Evolutionary conservation across 2,329 filamentous ascomycete genomes (phyloP).

Genomic region (Mariannaea sp.): DNA sequence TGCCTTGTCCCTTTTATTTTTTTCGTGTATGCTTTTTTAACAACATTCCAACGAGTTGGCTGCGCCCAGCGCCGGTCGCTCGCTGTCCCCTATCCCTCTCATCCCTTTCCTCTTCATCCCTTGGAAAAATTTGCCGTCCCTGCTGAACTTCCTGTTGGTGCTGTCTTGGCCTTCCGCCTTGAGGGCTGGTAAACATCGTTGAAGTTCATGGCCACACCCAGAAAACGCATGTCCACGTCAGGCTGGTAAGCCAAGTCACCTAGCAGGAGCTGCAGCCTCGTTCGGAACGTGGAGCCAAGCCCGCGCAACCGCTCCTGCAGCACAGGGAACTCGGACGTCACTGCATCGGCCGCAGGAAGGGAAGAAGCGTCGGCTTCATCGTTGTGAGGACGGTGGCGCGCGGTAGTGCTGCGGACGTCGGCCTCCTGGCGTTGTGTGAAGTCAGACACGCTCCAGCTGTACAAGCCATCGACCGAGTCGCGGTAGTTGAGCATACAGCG

Average conservation of each 20-base stretch:
- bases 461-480: slow-evolving; percentile 90
- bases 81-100: background rate
- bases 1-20: background rate
- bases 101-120: slow-evolving; percentile 26
- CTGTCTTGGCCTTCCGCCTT: slow-evolving; percentile 61
- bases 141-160: slow-evolving; percentile 27
- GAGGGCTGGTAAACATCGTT: slow-evolving; percentile 92
- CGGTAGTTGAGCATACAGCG: slow-evolving; percentile 94
- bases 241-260: slow-evolving; percentile 92
- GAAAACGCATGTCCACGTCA: slow-evolving; percentile 92
- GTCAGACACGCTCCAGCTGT: slow-evolving; percentile 92
- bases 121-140: slow-evolving; percentile 34
- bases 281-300: slow-evolving; percentile 76
- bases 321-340: slow-evolving; percentile 70
- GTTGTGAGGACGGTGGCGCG: slow-evolving; percentile 8
- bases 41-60: slow-evolving; percentile 3
- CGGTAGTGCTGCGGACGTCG: slow-evolving; percentile 73
- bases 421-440: slow-evolving; percentile 90
- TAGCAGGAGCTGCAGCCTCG: slow-evolving; percentile 77
- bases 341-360: slow-evolving; percentile 53
- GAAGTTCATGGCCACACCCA: slow-evolving; percentile 98
- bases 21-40: background rate
- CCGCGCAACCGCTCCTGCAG: slow-evolving; percentile 74
- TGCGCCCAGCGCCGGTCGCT: background rate
- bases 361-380: slow-evolving; percentile 29